These are phyloP conservation scores for Tylopilus sp. DNA, from an alignment of 1,284 basidiomycete genomes.

Conservation along the genomic window DNA sequence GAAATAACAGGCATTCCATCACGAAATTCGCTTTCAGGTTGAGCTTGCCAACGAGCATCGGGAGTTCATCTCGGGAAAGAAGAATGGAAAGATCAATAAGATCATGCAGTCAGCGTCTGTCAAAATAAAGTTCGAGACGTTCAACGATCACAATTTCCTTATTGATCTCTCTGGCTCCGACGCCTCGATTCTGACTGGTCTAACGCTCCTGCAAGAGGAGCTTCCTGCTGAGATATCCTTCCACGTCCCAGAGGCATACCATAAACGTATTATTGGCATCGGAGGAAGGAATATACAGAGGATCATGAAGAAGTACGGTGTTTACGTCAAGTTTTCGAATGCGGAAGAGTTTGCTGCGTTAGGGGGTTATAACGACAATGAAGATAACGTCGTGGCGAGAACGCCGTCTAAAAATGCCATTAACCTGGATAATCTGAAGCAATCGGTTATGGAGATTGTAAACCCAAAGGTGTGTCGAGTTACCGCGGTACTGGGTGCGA, in stretches of 20 bases:
- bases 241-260: constrained; percentile 97
- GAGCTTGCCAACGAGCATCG: constrained; percentile 98
- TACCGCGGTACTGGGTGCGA: not conserved
- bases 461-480: constrained; percentile 76
- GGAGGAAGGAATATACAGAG: constrained; percentile 98
- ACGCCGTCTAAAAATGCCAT: constrained; percentile 98
- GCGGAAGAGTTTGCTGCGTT: constrained; percentile 95
- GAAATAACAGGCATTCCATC: constrained; percentile 75
- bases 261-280: constrained; percentile 99
- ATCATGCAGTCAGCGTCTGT: constrained; percentile 96
- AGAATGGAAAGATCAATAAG: constrained; percentile 98
- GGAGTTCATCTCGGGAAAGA: constrained; percentile 98
- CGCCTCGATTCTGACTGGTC: constrained; percentile 80
- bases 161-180: constrained; percentile 91
- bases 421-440: constrained; percentile 94
- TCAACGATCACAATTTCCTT: constrained; percentile 98
- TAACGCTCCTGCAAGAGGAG: constrained; percentile 92
- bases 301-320: constrained; percentile 99
- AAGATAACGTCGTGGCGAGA: constrained; percentile 96
- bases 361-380: constrained; percentile 95
- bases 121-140: constrained; percentile 99
- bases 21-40: constrained; percentile 98
- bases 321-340: constrained; percentile 99
- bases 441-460: constrained; percentile 96
- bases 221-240: constrained; percentile 98